A percentile compares a stretch with the other conserved stretches of the same genome.
phyloP scores from a whole-genome alignment of 2,329 filamentous ascomycete species.

The Aureobasidium lini region DNA sequence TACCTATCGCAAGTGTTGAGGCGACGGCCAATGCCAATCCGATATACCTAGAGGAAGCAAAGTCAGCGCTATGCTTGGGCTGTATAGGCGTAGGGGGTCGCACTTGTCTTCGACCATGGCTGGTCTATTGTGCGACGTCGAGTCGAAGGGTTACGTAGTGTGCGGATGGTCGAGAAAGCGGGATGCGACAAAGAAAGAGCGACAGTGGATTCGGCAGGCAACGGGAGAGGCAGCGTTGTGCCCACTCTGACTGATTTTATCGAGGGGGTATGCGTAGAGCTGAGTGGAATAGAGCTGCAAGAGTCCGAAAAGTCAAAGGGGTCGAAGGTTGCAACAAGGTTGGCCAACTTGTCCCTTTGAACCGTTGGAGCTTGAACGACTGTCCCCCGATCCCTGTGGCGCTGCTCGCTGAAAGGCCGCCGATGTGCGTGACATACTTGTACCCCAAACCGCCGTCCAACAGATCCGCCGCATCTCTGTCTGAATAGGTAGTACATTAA shows the following conservation, averaged over 20 bases:
- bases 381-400: constrained; percentile 1
- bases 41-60: constrained; percentile 53
- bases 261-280: background rate
- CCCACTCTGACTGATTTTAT: background rate
- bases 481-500: background rate
- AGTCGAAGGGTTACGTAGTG: background rate
- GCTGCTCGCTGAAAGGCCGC: background rate
- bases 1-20: constrained; percentile 70
- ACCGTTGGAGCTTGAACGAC: background rate
- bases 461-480: background rate
- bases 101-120: constrained; percentile 14
- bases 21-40: constrained; percentile 67
- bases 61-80: background rate
- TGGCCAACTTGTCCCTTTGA: constrained; percentile 4
- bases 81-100: background rate
- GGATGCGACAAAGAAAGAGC: constrained; percentile 3
- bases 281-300: background rate
- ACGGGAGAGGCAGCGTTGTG: background rate
- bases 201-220: background rate
- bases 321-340: background rate
- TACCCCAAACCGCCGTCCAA: background rate
- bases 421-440: background rate
- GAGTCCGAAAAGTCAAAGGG: background rate
- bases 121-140: background rate
- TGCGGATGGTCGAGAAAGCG: background rate